Percentiles rank a stretch among this genome's conserved stretches.
These are phyloP conservation scores for Phytopythium cucurbitacearum DNA, from an alignment of 352 stramenopile genomes.

Conservation along the genomic window DNA sequence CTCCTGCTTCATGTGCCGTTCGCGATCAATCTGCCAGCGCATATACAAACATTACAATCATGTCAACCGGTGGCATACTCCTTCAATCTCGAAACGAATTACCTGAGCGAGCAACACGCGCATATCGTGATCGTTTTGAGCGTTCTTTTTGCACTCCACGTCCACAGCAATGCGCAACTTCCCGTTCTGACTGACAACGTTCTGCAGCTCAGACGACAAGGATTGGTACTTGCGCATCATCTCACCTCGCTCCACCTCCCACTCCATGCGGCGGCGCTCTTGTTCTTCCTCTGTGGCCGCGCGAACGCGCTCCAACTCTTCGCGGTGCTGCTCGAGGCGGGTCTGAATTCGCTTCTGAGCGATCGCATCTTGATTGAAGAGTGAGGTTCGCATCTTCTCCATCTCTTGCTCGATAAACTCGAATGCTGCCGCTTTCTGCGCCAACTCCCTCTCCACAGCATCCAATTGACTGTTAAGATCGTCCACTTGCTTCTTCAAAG, in stretches of 20 bases:
- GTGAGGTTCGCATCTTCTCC: conserved; percentile 45
- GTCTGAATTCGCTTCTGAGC: conserved; percentile 50
- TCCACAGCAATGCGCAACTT: conserved; percentile 44
- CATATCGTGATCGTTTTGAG: conserved; percentile 62
- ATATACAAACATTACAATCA: neutral
- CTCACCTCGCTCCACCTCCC: conserved; percentile 24
- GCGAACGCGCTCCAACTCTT: conserved; percentile 33
- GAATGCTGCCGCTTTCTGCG: conserved; percentile 46
- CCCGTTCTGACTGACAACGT: conserved; percentile 38
- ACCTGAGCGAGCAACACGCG: conserved; percentile 56
- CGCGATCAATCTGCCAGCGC: conserved; percentile 44
- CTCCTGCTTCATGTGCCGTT: conserved; percentile 64
- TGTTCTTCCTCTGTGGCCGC: conserved; percentile 29
- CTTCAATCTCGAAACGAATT: neutral
- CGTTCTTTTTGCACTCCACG: conserved; percentile 34
- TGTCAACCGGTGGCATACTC: neutral
- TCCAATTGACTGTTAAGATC: conserved; percentile 17
- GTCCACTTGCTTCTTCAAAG: conserved; percentile 13
- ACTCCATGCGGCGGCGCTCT: conserved; percentile 25
- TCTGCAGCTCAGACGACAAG: conserved; percentile 35
- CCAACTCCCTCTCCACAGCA: conserved; percentile 26
- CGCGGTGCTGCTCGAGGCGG: conserved; percentile 37
- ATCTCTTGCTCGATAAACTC: conserved; percentile 72
- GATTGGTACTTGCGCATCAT: conserved; percentile 41
- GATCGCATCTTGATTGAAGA: conserved; percentile 50